Conservation (phyloP, 345 rosid genomes). For the Populus deltoides region DNA sequence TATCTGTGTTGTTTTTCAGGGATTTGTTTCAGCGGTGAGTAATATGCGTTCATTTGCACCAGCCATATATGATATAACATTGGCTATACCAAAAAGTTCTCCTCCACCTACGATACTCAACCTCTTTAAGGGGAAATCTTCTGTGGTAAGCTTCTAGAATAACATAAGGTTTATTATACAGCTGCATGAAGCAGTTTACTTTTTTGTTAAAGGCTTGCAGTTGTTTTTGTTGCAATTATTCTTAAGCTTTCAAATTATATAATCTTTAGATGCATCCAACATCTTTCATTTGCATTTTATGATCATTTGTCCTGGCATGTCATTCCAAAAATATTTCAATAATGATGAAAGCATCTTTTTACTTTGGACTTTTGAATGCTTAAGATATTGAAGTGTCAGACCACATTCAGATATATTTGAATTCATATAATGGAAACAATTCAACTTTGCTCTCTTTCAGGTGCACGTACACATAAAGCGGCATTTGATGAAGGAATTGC, state of each 20-base stretch:
- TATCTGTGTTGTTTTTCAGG: slow-evolving; percentile 44
- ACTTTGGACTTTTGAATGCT: not conserved
- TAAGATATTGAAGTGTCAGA: not conserved
- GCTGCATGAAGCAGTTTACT: slow-evolving; percentile 1
- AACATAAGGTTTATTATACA: slow-evolving; percentile 8
- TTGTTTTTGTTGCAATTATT: not conserved
- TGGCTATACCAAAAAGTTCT: slow-evolving; percentile 77
- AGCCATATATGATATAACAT: slow-evolving; percentile 87
- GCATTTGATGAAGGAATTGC: slow-evolving; percentile 31
- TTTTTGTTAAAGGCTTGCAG: not conserved
- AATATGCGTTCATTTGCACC: slow-evolving; percentile 95
- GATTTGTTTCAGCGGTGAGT: slow-evolving; percentile 93
- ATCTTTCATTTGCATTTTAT: not conserved
- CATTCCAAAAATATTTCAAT: not conserved
- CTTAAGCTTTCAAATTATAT: not conserved
- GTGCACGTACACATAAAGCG: slow-evolving; percentile 26
- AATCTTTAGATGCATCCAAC: not conserved
- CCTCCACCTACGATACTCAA: slow-evolving; percentile 84
- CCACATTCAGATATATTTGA: not conserved
- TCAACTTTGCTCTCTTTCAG: slow-evolving; percentile 9
- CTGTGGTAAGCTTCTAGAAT: slow-evolving; percentile 54
- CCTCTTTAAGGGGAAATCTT: slow-evolving; percentile 81
- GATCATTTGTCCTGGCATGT: not conserved
- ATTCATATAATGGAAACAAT: not conserved
- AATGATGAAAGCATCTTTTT: not conserved